Evolutionary conservation across 495 filamentous ascomycete species (phyloP).

Genomic region (Apiosordaria backusii): DNA sequence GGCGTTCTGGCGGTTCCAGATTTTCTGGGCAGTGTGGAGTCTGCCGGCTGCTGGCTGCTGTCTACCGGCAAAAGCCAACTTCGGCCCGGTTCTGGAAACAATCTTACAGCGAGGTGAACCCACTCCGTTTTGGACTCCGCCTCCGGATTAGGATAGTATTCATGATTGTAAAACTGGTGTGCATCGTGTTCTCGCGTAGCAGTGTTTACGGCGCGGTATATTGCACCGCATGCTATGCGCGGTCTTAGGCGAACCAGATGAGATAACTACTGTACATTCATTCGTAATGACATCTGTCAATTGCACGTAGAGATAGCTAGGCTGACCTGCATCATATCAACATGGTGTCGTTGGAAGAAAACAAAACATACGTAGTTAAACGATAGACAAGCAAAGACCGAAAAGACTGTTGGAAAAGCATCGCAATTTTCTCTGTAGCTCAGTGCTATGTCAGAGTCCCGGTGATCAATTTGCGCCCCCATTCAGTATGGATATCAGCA

Average conservation of each 20-base stretch:
- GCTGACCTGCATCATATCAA: background rate
- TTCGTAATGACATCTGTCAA: background rate
- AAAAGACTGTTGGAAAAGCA: constrained; percentile 7
- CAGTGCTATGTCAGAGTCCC: constrained; percentile 3
- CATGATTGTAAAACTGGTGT: too few species aligned
- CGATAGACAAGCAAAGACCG: background rate
- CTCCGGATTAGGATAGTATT: background rate
- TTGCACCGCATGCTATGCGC: background rate
- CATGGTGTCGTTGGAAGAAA: background rate
- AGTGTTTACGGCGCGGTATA: background rate
- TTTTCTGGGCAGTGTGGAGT: constrained; percentile 4
- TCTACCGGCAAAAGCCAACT: constrained; percentile 9
- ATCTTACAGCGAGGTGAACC: background rate
- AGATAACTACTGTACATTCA: background rate
- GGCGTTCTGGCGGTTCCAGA: constrained; percentile 11
- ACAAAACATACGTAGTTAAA: constrained; percentile 6
- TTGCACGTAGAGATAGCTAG: background rate
- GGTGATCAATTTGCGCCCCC: constrained; percentile 12
- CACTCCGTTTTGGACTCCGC: background rate
- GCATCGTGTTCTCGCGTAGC: background rate
- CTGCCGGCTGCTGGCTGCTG: constrained; percentile 7
- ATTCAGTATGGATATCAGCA: constrained; percentile 13
- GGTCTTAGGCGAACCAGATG: background rate
- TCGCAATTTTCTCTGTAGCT: constrained; percentile 9
- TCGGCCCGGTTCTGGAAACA: constrained; percentile 10